A percentile compares a stretch with the other conserved stretches of the same genome.
phyloP scores from a whole-genome alignment of 345 rosid species.

The Camelina neglecta region DNA sequence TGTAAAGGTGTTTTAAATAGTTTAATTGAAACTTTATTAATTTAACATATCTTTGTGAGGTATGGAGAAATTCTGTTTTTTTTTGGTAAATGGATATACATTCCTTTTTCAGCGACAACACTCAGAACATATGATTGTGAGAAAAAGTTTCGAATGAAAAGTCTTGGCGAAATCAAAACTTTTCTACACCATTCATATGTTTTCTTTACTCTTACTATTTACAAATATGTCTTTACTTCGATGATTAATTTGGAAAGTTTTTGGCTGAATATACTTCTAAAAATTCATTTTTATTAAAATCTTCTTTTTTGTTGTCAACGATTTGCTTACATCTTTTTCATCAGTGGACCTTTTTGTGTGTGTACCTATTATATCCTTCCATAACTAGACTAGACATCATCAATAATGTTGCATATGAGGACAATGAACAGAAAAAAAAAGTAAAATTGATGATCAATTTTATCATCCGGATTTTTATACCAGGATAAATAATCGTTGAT shows the following conservation, averaged over 20 bases:
- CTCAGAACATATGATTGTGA: neutral
- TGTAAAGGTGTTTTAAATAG: constrained; percentile 7
- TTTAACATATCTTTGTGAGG: neutral
- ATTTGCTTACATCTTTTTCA: constrained; percentile 11
- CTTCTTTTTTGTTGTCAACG: neutral
- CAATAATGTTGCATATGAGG: constrained; percentile 14
- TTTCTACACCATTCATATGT: constrained; percentile 1
- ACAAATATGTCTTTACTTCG: neutral
- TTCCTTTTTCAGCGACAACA: neutral
- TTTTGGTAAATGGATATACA: neutral
- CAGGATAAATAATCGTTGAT: constrained; percentile 16
- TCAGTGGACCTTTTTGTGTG: neutral
- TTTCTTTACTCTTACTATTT: neutral
- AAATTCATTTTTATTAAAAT: neutral
- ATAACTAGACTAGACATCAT: constrained; percentile 6
- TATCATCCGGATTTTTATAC: constrained; percentile 7
- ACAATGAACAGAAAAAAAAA: constrained; percentile 2
- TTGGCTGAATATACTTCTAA: neutral
- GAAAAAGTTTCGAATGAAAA: neutral
- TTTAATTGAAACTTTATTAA: neutral
- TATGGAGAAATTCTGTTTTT: no score
- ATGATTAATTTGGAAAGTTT: neutral
- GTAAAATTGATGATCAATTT: neutral
- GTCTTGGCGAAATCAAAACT: neutral
- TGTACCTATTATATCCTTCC: neutral